Conservation (phyloP, 768 basidiomycete species). For the Galerina marginata region DNA sequence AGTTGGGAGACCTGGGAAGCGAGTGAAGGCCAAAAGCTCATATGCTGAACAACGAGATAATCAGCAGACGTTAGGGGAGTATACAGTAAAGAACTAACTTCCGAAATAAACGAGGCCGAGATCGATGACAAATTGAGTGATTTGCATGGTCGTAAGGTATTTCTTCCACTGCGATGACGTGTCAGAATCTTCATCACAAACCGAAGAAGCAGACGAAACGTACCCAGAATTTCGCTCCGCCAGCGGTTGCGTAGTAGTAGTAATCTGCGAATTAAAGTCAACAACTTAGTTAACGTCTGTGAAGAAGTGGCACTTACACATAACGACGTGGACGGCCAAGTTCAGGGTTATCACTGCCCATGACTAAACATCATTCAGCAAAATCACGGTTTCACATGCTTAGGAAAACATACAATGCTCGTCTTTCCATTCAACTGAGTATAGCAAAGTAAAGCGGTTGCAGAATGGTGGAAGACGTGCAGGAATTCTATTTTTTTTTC, state of each 20-base stretch:
- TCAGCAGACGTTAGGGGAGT: slow-evolving; percentile 4
- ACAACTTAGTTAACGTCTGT: not conserved
- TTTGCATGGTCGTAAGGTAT: slow-evolving; percentile 96
- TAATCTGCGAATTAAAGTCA: slow-evolving; percentile 66
- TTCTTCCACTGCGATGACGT: slow-evolving; percentile 86
- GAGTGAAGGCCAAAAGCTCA: slow-evolving; percentile 75
- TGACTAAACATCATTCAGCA: slow-evolving; percentile 56
- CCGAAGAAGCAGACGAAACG: slow-evolving; percentile 2
- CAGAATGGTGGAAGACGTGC: slow-evolving; percentile 99
- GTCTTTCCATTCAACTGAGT: slow-evolving; percentile 94
- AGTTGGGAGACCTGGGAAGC: slow-evolving; percentile 69
- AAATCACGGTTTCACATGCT: slow-evolving; percentile 3
- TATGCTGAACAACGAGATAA: slow-evolving; percentile 59
- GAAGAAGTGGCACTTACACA: slow-evolving; percentile 73
- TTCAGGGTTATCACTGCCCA: slow-evolving; percentile 96
- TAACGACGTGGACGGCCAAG: slow-evolving; percentile 92
- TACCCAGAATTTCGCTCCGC: slow-evolving; percentile 97
- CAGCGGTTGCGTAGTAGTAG: slow-evolving; percentile 98
- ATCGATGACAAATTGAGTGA: slow-evolving; percentile 94
- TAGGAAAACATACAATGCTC: slow-evolving; percentile 70
- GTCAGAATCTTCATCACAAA: not conserved
- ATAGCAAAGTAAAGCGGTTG: slow-evolving; percentile 94
- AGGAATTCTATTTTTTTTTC: slow-evolving; percentile 76
- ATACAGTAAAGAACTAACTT: slow-evolving; percentile 59
- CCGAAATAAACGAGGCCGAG: slow-evolving; percentile 92